Evolutionary conservation across 306 rosid genomes (phyloP).

Genomic region (barrel medic (Medicago truncatula)): MtrunA17r5.0-ANR NC_053043.1:14069501-14070000

Average conservation of each 20-base stretch:
- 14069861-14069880: neutral
- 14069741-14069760: constrained; percentile 73
- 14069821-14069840: neutral
- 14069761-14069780: constrained; percentile 81
- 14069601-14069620: no score
- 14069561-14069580: no score
- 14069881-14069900: no score
- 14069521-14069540: no score
- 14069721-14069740: constrained; percentile 84
- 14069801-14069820: constrained; percentile 67
- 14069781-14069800: constrained; percentile 81
- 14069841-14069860: no score
- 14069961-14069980: constrained; percentile 70
- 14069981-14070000: constrained; percentile 61
- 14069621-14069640: no score
- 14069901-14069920: constrained; percentile 39
- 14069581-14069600: no score
- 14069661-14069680: no score
- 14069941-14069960: constrained; percentile 83
- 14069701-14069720: constrained; percentile 84
- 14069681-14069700: no score
- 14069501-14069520: no score
- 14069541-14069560: no score
- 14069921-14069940: constrained; percentile 75
- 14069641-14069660: no score